phyloP scores from a whole-genome alignment of 169 alveolate species.

The Eimeria necatrix region DNA sequence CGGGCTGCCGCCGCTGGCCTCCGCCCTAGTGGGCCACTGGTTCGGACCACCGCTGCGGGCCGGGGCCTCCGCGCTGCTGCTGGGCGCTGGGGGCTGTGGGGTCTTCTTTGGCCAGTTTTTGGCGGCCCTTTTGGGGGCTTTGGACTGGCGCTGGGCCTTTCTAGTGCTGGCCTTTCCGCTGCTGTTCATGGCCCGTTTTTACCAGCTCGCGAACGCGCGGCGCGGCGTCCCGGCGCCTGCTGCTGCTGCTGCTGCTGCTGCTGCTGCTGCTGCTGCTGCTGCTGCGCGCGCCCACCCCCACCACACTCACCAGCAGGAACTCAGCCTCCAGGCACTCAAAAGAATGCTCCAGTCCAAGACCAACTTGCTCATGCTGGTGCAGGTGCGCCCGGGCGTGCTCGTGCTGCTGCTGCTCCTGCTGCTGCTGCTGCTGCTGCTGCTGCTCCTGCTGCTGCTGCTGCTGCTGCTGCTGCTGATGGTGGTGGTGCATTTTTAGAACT shows the following conservation, averaged over 20 bases:
- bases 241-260: too few relatives aligned
- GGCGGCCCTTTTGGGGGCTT: constrained; percentile 76
- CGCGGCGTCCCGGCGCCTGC: too few relatives aligned
- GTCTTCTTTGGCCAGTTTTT: constrained; percentile 73
- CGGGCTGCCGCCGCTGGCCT: constrained; percentile 73
- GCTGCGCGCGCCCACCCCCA: neutral
- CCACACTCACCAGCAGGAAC: constrained; percentile 3
- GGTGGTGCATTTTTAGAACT: neutral
- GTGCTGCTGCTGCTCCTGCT: too few relatives aligned
- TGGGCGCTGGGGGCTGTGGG: constrained; percentile 80
- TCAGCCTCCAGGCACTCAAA: constrained; percentile 33
- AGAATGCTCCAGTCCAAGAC: constrained; percentile 54
- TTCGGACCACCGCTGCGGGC: constrained; percentile 70
- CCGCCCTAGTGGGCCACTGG: constrained; percentile 80
- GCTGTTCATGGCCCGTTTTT: constrained; percentile 69
- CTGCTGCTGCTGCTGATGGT: too few relatives aligned
- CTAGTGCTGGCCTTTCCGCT: constrained; percentile 71
- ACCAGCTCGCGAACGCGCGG: constrained; percentile 56
- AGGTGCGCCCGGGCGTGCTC: too few relatives aligned
- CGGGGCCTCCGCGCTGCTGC: constrained; percentile 76
- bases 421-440: too few relatives aligned
- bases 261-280: too few relatives aligned
- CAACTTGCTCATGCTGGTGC: constrained; percentile 71
- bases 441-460: too few relatives aligned
- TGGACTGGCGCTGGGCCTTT: constrained; percentile 82